These are phyloP conservation scores for Tetracladium maxilliforme DNA, from an alignment of 2,329 filamentous ascomycete genomes.

Conservation along the genomic window DNA sequence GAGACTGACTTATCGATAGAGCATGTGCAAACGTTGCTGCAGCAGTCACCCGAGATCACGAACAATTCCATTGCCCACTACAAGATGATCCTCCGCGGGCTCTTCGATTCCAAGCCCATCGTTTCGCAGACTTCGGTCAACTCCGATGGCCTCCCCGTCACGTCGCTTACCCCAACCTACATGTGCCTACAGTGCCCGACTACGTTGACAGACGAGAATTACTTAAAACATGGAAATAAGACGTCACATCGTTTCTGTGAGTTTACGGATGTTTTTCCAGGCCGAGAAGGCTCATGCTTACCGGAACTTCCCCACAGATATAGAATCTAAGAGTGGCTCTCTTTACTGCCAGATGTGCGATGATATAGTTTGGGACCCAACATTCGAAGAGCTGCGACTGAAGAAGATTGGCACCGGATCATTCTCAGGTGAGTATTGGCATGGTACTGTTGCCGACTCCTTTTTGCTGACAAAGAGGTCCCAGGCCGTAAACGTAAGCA, in stretches of 20 bases:
- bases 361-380: conserved; percentile 72
- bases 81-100: conserved; percentile 53
- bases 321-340: conserved; percentile 61
- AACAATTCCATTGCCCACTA: conserved; percentile 59
- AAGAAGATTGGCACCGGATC: conserved; percentile 54
- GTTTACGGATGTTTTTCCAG: conserved; percentile 8
- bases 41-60: conserved; percentile 43
- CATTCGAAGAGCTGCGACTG: conserved; percentile 59
- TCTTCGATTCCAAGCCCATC: conserved; percentile 52
- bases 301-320: conserved; percentile 36
- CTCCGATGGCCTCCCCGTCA: conserved; percentile 38
- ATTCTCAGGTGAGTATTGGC: conserved; percentile 37
- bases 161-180: conserved; percentile 52
- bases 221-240: conserved; percentile 49
- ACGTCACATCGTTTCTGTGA: conserved; percentile 64
- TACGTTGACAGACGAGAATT: conserved; percentile 51
- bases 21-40: conserved; percentile 54
- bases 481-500: conserved; percentile 59
- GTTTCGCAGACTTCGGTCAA: conserved; percentile 50
- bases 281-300: conserved; percentile 1
- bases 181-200: conserved; percentile 60
- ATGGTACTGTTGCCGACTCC: conserved; percentile 1
- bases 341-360: conserved; percentile 72
- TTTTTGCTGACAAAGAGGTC: conserved; percentile 1
- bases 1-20: conserved; percentile 29